Evolutionary conservation across 768 basidiomycete species (phyloP), one percentile per base, ranked within the genome.

Genomic region (Russula virescens): DNA sequence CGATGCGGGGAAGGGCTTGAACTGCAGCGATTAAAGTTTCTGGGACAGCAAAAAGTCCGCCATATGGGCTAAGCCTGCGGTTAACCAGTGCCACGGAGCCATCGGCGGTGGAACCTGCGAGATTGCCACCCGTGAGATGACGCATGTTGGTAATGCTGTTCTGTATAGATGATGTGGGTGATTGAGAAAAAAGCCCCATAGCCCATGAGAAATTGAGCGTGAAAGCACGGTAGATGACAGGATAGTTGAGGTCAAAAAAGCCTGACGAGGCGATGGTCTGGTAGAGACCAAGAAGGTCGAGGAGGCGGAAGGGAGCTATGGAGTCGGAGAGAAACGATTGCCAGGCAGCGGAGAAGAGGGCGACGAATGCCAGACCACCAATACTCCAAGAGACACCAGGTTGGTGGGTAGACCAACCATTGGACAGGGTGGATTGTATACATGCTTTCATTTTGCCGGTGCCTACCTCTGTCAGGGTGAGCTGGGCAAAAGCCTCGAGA

Each of bases 121-220:
- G 78, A 57, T 80, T 77, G 2, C 91, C 92, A 8, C 94, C 95
- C 0, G 95, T 98, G 49, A 81, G 77, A 63, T 85, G 81, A 8
- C 95, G 86, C 87, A 96, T 88, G 67, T 75, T 79, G 69, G 91
- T 84, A 69, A 98, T 94, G 21, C 91, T 83, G 25, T 73, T 71
- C 69, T 98, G 91, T 55, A 97, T 77, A 16, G 80, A 74, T 14
- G 85, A 84, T 13, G 76, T 73, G 2, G 80, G 68, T 0, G 83
- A 81, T 35, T 75, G 72, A 23, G 81, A 73, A 60, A 92, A 82
- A 14, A 98, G 75, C 0, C 92, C 91, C 70, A 96, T 74, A 0
- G 90, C 81, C 94, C 94, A 98, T 0, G 87, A 83, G 67, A 96
- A 97, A 70, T 98, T 98, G 70, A 87, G 78, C 2, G 89, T 79